A percentile compares a stretch with the other conserved stretches of the same genome.
Conservation (phyloP, 805 yeast genomes). For the Wickerhamiella dianesei region DNA sequence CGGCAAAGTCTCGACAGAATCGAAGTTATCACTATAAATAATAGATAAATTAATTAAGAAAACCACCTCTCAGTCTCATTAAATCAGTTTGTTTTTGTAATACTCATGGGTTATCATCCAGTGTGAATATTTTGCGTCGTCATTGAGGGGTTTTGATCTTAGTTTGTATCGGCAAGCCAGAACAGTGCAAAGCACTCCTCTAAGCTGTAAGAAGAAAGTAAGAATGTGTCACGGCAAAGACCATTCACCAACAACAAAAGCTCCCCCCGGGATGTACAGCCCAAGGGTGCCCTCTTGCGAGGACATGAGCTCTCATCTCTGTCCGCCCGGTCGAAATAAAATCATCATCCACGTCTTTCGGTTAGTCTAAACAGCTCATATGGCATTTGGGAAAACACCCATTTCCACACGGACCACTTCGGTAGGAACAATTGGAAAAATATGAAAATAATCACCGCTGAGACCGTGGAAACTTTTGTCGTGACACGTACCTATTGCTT, state of each 20-base stretch:
- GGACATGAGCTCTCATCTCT: slow-evolving; percentile 14
- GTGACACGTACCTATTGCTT: not conserved
- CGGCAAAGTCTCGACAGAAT: too few relatives aligned
- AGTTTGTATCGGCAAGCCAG: too few relatives aligned
- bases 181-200: slow-evolving; percentile 4
- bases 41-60: too few relatives aligned
- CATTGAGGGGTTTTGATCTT: slow-evolving; percentile 15
- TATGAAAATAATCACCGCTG: slow-evolving; percentile 21
- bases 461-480: slow-evolving; percentile 15
- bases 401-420: slow-evolving; percentile 19
- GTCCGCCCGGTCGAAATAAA: slow-evolving; percentile 30
- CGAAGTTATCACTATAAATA: not conserved
- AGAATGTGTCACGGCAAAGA: slow-evolving; percentile 17
- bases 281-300: slow-evolving; percentile 13
- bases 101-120: slow-evolving; percentile 24
- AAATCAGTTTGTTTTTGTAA: slow-evolving; percentile 25
- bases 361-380: slow-evolving; percentile 17
- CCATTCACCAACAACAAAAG: slow-evolving; percentile 17
- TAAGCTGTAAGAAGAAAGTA: slow-evolving; percentile 1
- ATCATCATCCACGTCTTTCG: slow-evolving; percentile 23
- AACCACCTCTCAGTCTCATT: slow-evolving; percentile 25
- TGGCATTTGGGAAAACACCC: slow-evolving; percentile 16
- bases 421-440: slow-evolving; percentile 28
- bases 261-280: slow-evolving; percentile 21
- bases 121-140: slow-evolving; percentile 27